phyloP scores from a whole-genome alignment of 495 filamentous ascomycete species.

The Amniculicola lignicola region DNA sequence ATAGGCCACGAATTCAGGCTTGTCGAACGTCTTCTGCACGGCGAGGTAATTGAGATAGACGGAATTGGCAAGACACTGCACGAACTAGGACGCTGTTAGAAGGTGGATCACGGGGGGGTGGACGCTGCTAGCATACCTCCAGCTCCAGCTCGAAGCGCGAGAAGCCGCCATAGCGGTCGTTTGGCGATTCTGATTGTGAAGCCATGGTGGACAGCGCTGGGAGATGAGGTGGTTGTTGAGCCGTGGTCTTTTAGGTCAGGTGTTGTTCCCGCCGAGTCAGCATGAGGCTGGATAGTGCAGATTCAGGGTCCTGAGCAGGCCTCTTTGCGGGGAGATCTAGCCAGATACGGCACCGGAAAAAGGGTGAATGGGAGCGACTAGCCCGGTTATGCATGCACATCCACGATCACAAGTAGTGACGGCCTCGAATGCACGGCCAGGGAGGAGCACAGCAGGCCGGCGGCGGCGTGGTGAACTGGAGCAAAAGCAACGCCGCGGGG shows the following conservation, averaged over 20 bases:
- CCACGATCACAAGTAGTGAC: too few relatives aligned
- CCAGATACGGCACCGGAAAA: background rate
- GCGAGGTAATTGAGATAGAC: constrained; percentile 79
- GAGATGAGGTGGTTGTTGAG: background rate
- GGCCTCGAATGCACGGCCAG: too few relatives aligned
- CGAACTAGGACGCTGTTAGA: constrained; percentile 60
- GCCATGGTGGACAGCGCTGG: constrained; percentile 7
- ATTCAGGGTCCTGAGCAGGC: constrained; percentile 1
- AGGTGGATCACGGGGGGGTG: background rate
- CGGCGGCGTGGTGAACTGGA: too few relatives aligned
- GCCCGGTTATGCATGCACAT: too few relatives aligned
- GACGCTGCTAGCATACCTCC: constrained; percentile 49
- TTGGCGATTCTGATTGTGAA: constrained; percentile 20
- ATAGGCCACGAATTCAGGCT: constrained; percentile 73
- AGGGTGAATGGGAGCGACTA: too few relatives aligned
- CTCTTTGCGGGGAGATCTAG: too few relatives aligned
- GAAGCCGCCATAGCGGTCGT: constrained; percentile 60
- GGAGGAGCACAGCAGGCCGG: too few relatives aligned
- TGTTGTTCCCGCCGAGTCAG: background rate
- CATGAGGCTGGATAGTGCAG: constrained; percentile 2
- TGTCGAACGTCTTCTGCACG: constrained; percentile 50
- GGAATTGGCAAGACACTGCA: constrained; percentile 81
- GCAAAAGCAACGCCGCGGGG: too few relatives aligned
- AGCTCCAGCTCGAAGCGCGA: constrained; percentile 73
- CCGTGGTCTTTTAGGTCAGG: background rate